Conservation (phyloP, 75 land plant species). For the Chamaecyparis obtusa region DNA sequence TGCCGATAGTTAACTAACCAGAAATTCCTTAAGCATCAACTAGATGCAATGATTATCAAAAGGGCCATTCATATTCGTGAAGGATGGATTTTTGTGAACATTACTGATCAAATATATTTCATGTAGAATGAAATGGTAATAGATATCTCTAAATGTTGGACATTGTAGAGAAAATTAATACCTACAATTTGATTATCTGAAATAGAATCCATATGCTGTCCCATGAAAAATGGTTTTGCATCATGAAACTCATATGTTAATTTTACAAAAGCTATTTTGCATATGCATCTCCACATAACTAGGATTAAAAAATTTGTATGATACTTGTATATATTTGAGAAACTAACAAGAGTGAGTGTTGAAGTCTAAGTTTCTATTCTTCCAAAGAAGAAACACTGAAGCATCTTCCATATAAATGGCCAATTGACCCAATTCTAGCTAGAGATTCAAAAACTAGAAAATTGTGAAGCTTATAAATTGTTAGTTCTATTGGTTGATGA, state of each 20-base stretch:
- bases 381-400: conserved; percentile 54
- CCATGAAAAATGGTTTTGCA: neutral
- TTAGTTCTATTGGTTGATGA: conserved; percentile 98
- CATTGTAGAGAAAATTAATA: neutral
- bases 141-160: neutral
- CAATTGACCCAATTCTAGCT: conserved; percentile 56
- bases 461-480: conserved; percentile 44
- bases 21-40: too few relatives aligned
- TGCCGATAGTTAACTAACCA: too few relatives aligned
- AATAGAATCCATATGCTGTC: neutral
- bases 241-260: neutral
- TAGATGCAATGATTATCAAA: too few relatives aligned
- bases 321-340: conserved; percentile 79
- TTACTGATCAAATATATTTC: too few relatives aligned
- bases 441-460: conserved; percentile 40
- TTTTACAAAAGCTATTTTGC: neutral
- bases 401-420: conserved; percentile 84
- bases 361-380: conserved; percentile 53
- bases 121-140: neutral
- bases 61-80: too few relatives aligned
- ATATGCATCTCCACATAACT: conserved; percentile 1
- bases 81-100: too few relatives aligned
- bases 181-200: neutral
- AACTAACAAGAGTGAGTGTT: conserved; percentile 82
- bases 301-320: neutral